Evolutionary conservation across 2,329 filamentous ascomycete genomes (phyloP).

Genomic region (Ophiocordyceps camponoti-saundersi): DNA sequence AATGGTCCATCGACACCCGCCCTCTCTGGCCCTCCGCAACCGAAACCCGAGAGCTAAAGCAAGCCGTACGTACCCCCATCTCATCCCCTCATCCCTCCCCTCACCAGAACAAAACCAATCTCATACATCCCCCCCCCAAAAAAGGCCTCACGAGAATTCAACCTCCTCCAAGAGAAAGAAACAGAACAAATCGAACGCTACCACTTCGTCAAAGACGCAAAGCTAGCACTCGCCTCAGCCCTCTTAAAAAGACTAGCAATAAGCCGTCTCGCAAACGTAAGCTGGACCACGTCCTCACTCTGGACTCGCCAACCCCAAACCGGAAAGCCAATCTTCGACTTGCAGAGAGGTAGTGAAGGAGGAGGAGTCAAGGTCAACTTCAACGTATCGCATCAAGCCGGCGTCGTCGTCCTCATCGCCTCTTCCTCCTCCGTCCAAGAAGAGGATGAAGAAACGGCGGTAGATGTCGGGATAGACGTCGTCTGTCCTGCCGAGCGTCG

Average conservation of each 20-base stretch:
- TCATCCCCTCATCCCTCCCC: neutral
- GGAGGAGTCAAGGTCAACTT: conserved; percentile 38
- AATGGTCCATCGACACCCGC: conserved; percentile 47
- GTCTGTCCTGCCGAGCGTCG: conserved; percentile 57
- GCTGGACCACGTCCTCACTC: conserved; percentile 35
- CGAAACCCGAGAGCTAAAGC: conserved; percentile 29
- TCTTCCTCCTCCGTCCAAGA: conserved; percentile 17
- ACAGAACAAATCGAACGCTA: conserved; percentile 39
- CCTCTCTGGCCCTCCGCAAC: conserved; percentile 34
- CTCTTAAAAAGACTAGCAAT: conserved; percentile 60
- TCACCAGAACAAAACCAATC: neutral
- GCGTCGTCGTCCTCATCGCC: conserved; percentile 52
- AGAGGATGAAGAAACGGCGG: neutral
- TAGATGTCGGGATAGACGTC: conserved; percentile 55
- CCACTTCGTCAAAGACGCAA: conserved; percentile 54
- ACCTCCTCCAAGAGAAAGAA: conserved; percentile 36
- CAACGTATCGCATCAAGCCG: conserved; percentile 67
- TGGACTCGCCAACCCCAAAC: conserved; percentile 37
- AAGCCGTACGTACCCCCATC: conserved; percentile 17
- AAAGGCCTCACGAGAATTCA: conserved; percentile 37
- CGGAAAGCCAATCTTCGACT: conserved; percentile 28
- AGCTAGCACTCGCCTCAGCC: conserved; percentile 55
- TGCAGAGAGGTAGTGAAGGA: conserved; percentile 18
- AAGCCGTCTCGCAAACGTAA: conserved; percentile 34
- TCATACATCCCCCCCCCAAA: neutral